Base-by-base conservation (phyloP, 2,329 filamentous ascomycete genomes). In the Sordariomycetes sp. region DNA sequence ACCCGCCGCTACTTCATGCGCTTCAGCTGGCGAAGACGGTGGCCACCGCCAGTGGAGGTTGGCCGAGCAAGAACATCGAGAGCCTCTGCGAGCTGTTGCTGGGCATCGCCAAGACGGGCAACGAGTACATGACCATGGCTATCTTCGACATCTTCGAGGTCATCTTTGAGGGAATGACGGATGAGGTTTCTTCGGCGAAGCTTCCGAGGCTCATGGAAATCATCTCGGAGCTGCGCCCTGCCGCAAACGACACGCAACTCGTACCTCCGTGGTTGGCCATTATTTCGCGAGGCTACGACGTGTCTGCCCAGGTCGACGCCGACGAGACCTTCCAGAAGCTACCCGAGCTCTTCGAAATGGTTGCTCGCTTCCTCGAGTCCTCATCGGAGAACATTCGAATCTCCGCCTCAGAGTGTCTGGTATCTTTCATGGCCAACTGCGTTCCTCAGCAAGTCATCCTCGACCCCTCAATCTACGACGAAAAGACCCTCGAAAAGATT, bases 101-200 rank as follows among this genome's bases (percentile, higher is more conserved):
- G 45, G 79, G 79, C 45, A 94, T 96, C 41, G 90, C 90, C 20
- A 81, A 81, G 51, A 88, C 84, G 8, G 92, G 79, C 56, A 95
- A 93, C 55, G 88, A 96, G 54, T 94, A 90, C 56, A 80, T 98
- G 67, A 94, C 88, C 21, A 93, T 96, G 81, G 82, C 86, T 9
- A 84, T 88, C 0, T 95, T 98, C 48, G 90, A 95, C 44, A 90
- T 96, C 4, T 98, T 98, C 49, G 92, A 98, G 57, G 82, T 94
- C 55, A 94, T 96, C 29, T 96, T 98, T 45, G 82, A 83, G 47
- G 83, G 87, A 7, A 88, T 98, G 82, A 75, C 79, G 12, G 82
- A 88, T 44, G 86, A 94, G 45, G 72, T 88, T 32, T 85, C 88
- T 0, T 93, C 87, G 3, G 75, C 86, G 1, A 98, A 96, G 61